Evolutionary conservation across 148 eudicot species (phyloP), one percentile per base, ranked within the genome.

Genomic region (Euryodendron excelsum): DNA sequence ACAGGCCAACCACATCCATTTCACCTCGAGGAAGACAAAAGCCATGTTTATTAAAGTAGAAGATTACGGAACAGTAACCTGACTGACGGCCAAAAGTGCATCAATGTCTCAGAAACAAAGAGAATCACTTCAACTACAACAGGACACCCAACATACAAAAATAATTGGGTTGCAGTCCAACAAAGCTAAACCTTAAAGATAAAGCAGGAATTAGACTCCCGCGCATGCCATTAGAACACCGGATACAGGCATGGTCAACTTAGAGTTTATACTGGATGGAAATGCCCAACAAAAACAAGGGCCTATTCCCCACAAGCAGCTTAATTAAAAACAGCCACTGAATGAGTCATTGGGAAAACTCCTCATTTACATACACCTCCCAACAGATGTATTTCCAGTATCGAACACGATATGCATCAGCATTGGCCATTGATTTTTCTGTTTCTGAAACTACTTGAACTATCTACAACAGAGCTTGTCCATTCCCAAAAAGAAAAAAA

Each of bases 201-300:
- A 74, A 5, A 37, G 18, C 3, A 44, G 17, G 21, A 30, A 58
- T 74, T 59, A 74, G 77, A 59, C 34, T 74, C 67, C 25, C 25
- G 17, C 59, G 77, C 59, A 72, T 25, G 6, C n/a, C 52, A 59
- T 17, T 41, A 12, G 9, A 74, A 61, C 23, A 59, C 34, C 53
- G 8, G 55, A 59, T 17, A 15, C 18, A 39, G 53, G 48, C 65
- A 58, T 6, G 53, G 45, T 60, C 62, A 56, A 58, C 67, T 14
- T 1, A 27, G 53, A 41, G 45, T 41, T 41, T 41, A 60, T 28
- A 74, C 68, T 60, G 53, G 36, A 60, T 27, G 77, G 77, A 62
- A 72, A 79, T 79, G 76, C 70, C 81, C 81, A n/a, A 72, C 71
- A 79, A 79, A 79, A 79, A 73, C 56, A 79, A 79, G 73, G 72